phyloP scores from a whole-genome alignment of 306 rosid genomes.

The Vigna unguiculata region DNA sequence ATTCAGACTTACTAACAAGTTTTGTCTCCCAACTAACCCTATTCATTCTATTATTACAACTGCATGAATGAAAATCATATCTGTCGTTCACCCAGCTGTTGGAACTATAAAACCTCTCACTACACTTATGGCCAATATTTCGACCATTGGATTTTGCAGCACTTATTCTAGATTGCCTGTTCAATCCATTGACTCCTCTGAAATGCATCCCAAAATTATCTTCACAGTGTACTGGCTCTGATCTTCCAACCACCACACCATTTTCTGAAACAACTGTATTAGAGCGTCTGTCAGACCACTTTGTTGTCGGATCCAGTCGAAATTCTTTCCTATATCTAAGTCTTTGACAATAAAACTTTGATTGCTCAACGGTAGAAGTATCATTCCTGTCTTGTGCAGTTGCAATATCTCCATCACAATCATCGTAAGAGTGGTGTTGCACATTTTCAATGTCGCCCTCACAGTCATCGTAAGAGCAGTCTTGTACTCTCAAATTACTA shows the following conservation, averaged over 20 bases:
- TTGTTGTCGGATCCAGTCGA: slow-evolving; percentile 66
- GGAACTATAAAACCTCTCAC: slow-evolving; percentile 70
- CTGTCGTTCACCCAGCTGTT: slow-evolving; percentile 65
- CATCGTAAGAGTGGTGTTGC: slow-evolving; percentile 54
- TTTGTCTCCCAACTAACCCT: slow-evolving; percentile 70
- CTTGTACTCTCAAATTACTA: slow-evolving; percentile 53
- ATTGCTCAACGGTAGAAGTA: slow-evolving; percentile 61
- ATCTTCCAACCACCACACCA: slow-evolving; percentile 56
- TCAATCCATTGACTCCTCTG: slow-evolving; percentile 54
- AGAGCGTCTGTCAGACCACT: slow-evolving; percentile 80
- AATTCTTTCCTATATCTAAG: slow-evolving; percentile 67
- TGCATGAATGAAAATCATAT: slow-evolving; percentile 76
- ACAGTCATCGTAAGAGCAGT: slow-evolving; percentile 50
- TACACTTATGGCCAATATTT: slow-evolving; percentile 66
- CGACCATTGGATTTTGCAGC: slow-evolving; percentile 72
- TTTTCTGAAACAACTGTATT: slow-evolving; percentile 67
- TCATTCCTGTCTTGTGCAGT: slow-evolving; percentile 52
- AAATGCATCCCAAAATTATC: slow-evolving; percentile 67
- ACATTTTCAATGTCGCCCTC: slow-evolving; percentile 57
- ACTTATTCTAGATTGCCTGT: slow-evolving; percentile 66
- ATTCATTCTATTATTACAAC: slow-evolving; percentile 67
- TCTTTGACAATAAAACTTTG: slow-evolving; percentile 64
- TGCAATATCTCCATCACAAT: slow-evolving; percentile 60
- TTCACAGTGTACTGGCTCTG: slow-evolving; percentile 66
- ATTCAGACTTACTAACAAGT: slow-evolving; percentile 62